phyloP scores from a whole-genome alignment of 2,329 filamentous ascomycete species.

The Colletotrichum cereale region DNA sequence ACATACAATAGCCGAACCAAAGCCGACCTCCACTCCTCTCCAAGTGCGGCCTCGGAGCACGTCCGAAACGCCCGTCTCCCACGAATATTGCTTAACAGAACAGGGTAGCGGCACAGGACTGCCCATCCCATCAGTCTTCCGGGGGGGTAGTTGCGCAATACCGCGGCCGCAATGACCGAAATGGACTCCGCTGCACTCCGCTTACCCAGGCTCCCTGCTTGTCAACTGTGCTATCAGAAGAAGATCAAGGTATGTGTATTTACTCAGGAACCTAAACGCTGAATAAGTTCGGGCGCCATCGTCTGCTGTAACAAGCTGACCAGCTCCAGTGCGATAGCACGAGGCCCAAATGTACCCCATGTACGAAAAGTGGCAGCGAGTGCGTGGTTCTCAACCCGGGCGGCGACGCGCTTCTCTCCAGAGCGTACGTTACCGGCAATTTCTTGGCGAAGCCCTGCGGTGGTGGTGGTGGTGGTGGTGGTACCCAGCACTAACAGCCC shows the following conservation, averaged over 20 bases:
- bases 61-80: slow-evolving; percentile 11
- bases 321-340: slow-evolving; percentile 46
- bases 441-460: not conserved
- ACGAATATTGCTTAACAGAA: slow-evolving; percentile 6
- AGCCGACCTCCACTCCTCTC: slow-evolving; percentile 11
- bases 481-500: not conserved
- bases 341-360: slow-evolving; percentile 48
- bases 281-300: too few species aligned
- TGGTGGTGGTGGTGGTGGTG: not conserved
- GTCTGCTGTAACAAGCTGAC: not conserved
- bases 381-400: slow-evolving; percentile 47
- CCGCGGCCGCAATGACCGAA: not conserved
- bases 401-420: slow-evolving; percentile 43
- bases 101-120: not conserved
- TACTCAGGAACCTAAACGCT: not conserved
- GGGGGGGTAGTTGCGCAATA: too few species aligned
- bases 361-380: slow-evolving; percentile 43
- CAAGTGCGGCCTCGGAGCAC: slow-evolving; percentile 2
- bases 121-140: not conserved
- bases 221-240: slow-evolving; percentile 35
- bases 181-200: slow-evolving; percentile 17
- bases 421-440: slow-evolving; percentile 40
- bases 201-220: slow-evolving; percentile 34
- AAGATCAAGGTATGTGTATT: slow-evolving; percentile 34
- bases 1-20: slow-evolving; percentile 12